Evolutionary conservation across 75 land plant species (phyloP).

Genomic region (Larix kaempferi): DNA sequence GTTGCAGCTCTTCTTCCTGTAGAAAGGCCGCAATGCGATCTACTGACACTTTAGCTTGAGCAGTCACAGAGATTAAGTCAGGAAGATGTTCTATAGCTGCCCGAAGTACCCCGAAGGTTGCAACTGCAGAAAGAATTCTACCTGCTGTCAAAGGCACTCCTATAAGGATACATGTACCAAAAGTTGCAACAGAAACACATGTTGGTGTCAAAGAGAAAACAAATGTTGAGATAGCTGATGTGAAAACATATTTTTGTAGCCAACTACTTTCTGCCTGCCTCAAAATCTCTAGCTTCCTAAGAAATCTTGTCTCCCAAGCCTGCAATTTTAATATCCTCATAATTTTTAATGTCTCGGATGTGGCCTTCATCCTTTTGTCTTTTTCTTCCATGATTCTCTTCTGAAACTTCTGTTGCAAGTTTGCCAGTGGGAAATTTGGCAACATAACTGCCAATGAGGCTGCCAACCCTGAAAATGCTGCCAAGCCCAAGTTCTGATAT

Average conservation of each 20-base stretch:
- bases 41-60: slow-evolving; percentile 67
- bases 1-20: slow-evolving; percentile 40
- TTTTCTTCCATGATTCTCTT: slow-evolving; percentile 60
- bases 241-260: slow-evolving; percentile 53
- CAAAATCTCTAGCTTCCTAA: slow-evolving; percentile 37
- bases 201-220: slow-evolving; percentile 53
- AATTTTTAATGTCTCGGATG: slow-evolving; percentile 58
- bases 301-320: slow-evolving; percentile 66
- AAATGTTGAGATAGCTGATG: slow-evolving; percentile 17
- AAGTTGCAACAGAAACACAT: slow-evolving; percentile 57
- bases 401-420: slow-evolving; percentile 43
- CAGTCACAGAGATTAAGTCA: slow-evolving; percentile 40
- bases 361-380: slow-evolving; percentile 66
- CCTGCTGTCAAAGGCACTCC: slow-evolving; percentile 70
- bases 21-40: slow-evolving; percentile 53
- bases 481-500: slow-evolving; percentile 55
- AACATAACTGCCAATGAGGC: slow-evolving; percentile 51
- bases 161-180: slow-evolving; percentile 54
- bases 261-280: slow-evolving; percentile 47
- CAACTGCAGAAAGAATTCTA: slow-evolving; percentile 57
- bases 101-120: slow-evolving; percentile 58
- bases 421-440: slow-evolving; percentile 47
- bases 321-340: slow-evolving; percentile 76
- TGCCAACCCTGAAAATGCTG: slow-evolving; percentile 41
- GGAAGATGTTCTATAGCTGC: slow-evolving; percentile 51